Base-by-base conservation (phyloP, 805 yeast species). In the Zygotorulaspora chibaensis region DNA sequence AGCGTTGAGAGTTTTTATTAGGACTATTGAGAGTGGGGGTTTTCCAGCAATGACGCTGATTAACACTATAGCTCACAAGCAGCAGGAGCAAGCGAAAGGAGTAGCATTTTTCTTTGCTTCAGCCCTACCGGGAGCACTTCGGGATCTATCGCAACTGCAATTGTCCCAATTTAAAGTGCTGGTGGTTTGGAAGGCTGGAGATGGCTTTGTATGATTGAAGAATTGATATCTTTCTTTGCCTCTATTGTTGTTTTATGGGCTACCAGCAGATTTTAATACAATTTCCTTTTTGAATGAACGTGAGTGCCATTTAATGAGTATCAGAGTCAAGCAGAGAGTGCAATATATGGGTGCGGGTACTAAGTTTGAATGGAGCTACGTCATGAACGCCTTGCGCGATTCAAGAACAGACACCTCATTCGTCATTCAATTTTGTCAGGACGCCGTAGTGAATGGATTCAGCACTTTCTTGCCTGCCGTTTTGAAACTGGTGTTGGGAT, bases 121-220 rank as follows among this genome's bases (percentile, higher is more conserved):
- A 0, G 65, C 77, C 13, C 48, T 77, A 31, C 82, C 83, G 0
- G 72, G 76, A 20, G 70, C 78, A n/a, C 37, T 75, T 78, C 52
- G 73, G 75, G 79, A 1, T 70, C 75, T n/a, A 70, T 79, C 72
- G 83, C 78, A 54, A 70, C 74, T 13, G 76, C 70, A 25, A 63
- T 74, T 35, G 75, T 79, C 2, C 76, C 77, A 29, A 72, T 69
- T 53, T 62, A 57, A 13, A 68, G 70, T 52, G 67, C 77, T 67
- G 61, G 74, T 50, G 74, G 77, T 43, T 57, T 79, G 11, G 70
- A 71, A 5, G 85, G 85, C 8, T 80, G 84, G 84, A 70, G 81
- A 61, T 80, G 84, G 84, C 58, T 80, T 20, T 81, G 77, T 56
- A 76, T 81, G 37, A 76, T 81, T 49, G 84, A 81, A 56, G 73